Percentiles rank a stretch among this genome's conserved stretches.
Evolutionary conservation across 768 basidiomycete species (phyloP).

Genomic region (Rubroboletus satanas): DNA sequence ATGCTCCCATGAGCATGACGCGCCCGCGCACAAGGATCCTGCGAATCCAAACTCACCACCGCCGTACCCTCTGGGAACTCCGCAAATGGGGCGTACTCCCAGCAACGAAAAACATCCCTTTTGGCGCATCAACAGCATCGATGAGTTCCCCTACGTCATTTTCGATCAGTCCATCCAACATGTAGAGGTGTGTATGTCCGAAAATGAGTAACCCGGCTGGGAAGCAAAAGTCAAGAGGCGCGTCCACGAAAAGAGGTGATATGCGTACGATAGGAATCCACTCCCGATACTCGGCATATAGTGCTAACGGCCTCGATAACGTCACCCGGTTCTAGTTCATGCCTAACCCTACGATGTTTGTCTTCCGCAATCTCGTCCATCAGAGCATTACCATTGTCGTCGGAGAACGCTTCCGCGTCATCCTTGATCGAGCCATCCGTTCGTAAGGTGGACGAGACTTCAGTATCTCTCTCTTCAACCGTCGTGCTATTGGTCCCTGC

Average conservation of each 20-base stretch:
- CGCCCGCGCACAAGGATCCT: background rate
- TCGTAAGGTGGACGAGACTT: constrained; percentile 42
- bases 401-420: constrained; percentile 8
- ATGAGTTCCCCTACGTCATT: constrained; percentile 85
- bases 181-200: constrained; percentile 80
- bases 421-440: constrained; percentile 15
- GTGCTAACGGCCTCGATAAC: constrained; percentile 84
- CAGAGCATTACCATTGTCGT: constrained; percentile 40
- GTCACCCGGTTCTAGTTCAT: constrained; percentile 85
- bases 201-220: constrained; percentile 82
- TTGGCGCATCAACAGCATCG: constrained; percentile 81
- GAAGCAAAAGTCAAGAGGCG: background rate
- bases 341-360: constrained; percentile 81
- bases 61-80: constrained; percentile 72
- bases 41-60: constrained; percentile 57
- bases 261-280: constrained; percentile 85
- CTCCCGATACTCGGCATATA: constrained; percentile 82
- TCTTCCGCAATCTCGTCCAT: constrained; percentile 82
- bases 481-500: constrained; percentile 33
- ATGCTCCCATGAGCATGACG: background rate
- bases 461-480: constrained; percentile 37
- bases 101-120: constrained; percentile 76
- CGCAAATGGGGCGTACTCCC: constrained; percentile 80
- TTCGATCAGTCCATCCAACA: constrained; percentile 87
- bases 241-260: background rate